These are phyloP conservation scores for Yamadazyma pseudoaaseri DNA, from an alignment of 1,139 yeast species.

Conservation along the genomic window DNA sequence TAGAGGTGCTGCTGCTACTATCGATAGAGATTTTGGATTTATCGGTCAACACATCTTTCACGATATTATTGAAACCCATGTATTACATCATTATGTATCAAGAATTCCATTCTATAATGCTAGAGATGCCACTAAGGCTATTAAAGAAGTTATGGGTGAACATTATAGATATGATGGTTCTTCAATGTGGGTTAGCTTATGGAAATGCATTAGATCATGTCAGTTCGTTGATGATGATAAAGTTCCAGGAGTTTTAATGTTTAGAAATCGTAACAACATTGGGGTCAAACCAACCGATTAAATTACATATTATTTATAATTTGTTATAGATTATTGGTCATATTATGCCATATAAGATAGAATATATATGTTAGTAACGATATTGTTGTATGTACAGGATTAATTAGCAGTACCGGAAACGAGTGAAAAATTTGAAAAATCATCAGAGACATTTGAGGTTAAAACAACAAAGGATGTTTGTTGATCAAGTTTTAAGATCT, in stretches of 20 bases:
- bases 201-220: constrained; percentile 71
- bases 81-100: constrained; percentile 79
- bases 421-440: constrained; percentile 8
- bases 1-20: constrained; percentile 85
- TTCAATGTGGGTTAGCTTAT: constrained; percentile 70
- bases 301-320: neutral
- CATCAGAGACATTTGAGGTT: neutral
- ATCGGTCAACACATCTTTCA: constrained; percentile 80
- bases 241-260: constrained; percentile 69
- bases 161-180: constrained; percentile 68
- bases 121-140: constrained; percentile 75
- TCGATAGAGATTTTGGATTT: constrained; percentile 82
- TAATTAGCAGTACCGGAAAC: neutral
- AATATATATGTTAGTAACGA: neutral
- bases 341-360: too few relatives aligned
- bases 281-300: constrained; percentile 35
- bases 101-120: constrained; percentile 87
- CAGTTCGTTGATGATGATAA: constrained; percentile 79
- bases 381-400: neutral
- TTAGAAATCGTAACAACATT: constrained; percentile 61
- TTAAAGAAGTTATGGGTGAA: constrained; percentile 78
- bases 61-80: constrained; percentile 88
- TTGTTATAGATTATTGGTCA: neutral
- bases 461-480: constrained; percentile 5
- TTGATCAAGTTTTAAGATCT: constrained; percentile 5